Percentiles rank a stretch among this genome's conserved stretches.
phyloP scores from a whole-genome alignment of 1,284 basidiomycete genomes.

The Tetrapyrgos nigripes region DNA sequence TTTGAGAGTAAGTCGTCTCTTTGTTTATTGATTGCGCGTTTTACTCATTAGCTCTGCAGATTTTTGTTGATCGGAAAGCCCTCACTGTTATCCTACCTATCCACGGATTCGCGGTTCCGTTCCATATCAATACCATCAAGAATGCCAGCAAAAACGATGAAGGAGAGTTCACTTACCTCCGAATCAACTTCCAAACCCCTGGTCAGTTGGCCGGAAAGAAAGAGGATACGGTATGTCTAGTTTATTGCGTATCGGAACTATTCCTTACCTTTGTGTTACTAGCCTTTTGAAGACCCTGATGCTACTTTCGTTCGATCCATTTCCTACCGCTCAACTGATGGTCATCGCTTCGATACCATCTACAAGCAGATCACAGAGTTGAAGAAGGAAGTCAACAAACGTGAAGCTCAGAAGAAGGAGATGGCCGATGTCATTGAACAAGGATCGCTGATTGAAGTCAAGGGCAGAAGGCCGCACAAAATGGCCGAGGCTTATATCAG shows the following conservation, averaged over 20 bases:
- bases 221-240: slow-evolving; percentile 84
- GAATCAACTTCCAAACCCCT: slow-evolving; percentile 99
- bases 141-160: slow-evolving; percentile 98
- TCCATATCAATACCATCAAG: slow-evolving; percentile 99
- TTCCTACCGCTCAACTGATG: slow-evolving; percentile 92
- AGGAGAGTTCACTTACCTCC: slow-evolving; percentile 92
- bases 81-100: slow-evolving; percentile 93
- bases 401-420: slow-evolving; percentile 97
- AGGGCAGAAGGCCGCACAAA: slow-evolving; percentile 83
- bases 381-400: slow-evolving; percentile 97
- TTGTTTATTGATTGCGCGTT: neutral
- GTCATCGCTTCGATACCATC: slow-evolving; percentile 88
- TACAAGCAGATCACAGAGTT: slow-evolving; percentile 94
- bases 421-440: slow-evolving; percentile 98
- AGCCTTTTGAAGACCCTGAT: slow-evolving; percentile 98
- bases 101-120: slow-evolving; percentile 95
- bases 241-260: neutral
- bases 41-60: slow-evolving; percentile 51
- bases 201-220: slow-evolving; percentile 98
- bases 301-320: slow-evolving; percentile 97
- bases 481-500: slow-evolving; percentile 94
- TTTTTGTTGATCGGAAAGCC: slow-evolving; percentile 90
- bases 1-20: slow-evolving; percentile 62
- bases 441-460: slow-evolving; percentile 87
- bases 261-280: slow-evolving; percentile 5